These are phyloP conservation scores for Solanum megistacrolobum DNA, from an alignment of 257 asterid species.

Conservation along the genomic window DNA sequence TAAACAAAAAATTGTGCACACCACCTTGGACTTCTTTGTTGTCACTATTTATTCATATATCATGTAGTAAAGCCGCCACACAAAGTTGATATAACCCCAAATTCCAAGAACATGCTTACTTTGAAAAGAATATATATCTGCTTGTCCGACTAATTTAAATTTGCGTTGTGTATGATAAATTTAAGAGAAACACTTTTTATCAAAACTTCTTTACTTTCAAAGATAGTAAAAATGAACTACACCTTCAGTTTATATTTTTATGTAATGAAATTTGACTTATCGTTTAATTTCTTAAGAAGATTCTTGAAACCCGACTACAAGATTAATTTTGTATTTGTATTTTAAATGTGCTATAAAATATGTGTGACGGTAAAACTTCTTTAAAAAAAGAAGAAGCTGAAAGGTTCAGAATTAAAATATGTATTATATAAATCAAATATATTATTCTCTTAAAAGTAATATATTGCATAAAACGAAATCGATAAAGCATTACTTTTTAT, in stretches of 20 bases:
- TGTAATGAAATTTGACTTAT: background rate
- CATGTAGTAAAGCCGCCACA: background rate
- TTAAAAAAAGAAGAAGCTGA: background rate
- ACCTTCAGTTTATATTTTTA: background rate
- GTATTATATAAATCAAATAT: background rate
- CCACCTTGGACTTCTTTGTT: background rate
- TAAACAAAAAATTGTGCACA: background rate
- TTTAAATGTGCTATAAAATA: background rate
- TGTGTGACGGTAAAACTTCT: background rate
- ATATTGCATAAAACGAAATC: background rate
- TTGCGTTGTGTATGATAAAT: accelerated
- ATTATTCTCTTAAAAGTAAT: background rate
- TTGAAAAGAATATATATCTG: background rate
- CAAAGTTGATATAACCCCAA: background rate
- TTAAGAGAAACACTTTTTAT: background rate
- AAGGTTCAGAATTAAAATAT: background rate
- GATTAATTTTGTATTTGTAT: too few species aligned
- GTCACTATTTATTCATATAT: background rate
- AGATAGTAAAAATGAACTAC: background rate
- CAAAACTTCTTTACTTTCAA: background rate
- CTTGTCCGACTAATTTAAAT: background rate
- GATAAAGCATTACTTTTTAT: background rate
- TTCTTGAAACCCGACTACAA: too few species aligned
- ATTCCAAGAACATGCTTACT: background rate
- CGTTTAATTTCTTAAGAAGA: background rate